Percentiles rank a stretch among this genome's conserved stretches.
phyloP scores from a whole-genome alignment of 176 grass and related monocot genomes.

The Aechmea fasciata region DNA sequence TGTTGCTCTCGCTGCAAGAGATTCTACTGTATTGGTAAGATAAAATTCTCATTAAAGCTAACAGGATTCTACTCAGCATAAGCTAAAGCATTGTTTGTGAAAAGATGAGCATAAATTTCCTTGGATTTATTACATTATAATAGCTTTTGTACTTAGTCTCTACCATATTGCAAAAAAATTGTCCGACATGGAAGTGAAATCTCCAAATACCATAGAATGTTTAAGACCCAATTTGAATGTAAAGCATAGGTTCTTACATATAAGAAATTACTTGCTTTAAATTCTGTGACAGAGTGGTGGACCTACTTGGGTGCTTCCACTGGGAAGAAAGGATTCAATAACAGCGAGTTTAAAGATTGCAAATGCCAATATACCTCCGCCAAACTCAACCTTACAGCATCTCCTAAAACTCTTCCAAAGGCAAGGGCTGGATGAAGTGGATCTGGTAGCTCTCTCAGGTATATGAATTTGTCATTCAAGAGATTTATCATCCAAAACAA shows the following conservation, averaged over 20 bases:
- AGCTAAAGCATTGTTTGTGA: not conserved
- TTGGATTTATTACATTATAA: not conserved
- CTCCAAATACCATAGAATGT: not conserved
- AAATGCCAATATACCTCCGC: conserved; percentile 76
- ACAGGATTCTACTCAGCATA: conserved; percentile 9
- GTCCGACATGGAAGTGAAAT: not conserved
- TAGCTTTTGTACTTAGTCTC: conserved; percentile 1
- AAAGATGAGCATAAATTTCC: conserved; percentile 7
- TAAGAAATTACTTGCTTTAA: not conserved
- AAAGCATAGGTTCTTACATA: not conserved
- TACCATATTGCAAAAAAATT: conserved; percentile 2
- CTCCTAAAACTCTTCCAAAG: conserved; percentile 51
- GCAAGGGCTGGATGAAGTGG: conserved; percentile 56
- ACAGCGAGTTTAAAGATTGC: conserved; percentile 65
- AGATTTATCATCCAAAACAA: not conserved
- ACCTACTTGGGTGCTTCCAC: conserved; percentile 65
- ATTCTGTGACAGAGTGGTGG: conserved; percentile 49
- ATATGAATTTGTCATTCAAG: not conserved
- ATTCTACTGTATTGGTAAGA: conserved; percentile 52
- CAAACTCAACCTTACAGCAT: conserved; percentile 57
- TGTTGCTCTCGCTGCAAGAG: conserved; percentile 64
- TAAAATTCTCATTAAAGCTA: conserved; percentile 2
- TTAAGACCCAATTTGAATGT: not conserved
- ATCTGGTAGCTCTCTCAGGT: conserved; percentile 69
- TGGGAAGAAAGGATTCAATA: conserved; percentile 83